Conservation (phyloP, 306 rosid genomes). For the Fragaria nilgerrensis region DNA sequence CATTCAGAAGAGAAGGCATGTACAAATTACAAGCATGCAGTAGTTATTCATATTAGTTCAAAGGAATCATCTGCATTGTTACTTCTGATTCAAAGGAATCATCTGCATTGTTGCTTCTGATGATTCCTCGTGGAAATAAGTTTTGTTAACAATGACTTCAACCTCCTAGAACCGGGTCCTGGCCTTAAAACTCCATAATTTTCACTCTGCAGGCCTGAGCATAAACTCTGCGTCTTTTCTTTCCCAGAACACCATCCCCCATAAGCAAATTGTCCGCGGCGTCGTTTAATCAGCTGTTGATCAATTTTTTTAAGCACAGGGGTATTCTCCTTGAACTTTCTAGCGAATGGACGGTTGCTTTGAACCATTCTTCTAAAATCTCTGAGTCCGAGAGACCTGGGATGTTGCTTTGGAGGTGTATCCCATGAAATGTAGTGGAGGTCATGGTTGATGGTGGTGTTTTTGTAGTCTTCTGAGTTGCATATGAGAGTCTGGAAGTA, state of each 20-base stretch:
- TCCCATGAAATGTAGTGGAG: constrained; percentile 93
- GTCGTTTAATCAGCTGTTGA: constrained; percentile 61
- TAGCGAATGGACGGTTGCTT: constrained; percentile 76
- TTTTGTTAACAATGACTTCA: constrained; percentile 47
- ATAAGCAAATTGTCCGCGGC: constrained; percentile 36
- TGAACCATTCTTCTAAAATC: constrained; percentile 58
- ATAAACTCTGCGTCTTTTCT: constrained; percentile 25
- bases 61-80: no score
- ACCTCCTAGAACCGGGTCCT: constrained; percentile 66
- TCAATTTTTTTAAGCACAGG: constrained; percentile 67
- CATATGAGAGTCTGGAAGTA: constrained; percentile 85
- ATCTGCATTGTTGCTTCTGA: constrained; percentile 66
- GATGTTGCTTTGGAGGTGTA: constrained; percentile 90
- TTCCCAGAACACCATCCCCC: constrained; percentile 79
- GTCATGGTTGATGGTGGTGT: constrained; percentile 81
- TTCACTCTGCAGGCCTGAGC: constrained; percentile 47
- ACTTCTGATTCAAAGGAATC: constrained; percentile 3
- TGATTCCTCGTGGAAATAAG: constrained; percentile 39
- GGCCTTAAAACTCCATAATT: constrained; percentile 61
- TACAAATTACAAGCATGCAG: no score
- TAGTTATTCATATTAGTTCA: no score
- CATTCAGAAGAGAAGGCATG: no score
- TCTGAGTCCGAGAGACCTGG: constrained; percentile 62
- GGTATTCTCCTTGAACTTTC: constrained; percentile 74
- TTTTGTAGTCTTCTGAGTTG: constrained; percentile 63